These are phyloP conservation scores for Zhuliangozyma parablackwelliae DNA, from an alignment of 1,139 yeast species.

Conservation along the genomic window DNA sequence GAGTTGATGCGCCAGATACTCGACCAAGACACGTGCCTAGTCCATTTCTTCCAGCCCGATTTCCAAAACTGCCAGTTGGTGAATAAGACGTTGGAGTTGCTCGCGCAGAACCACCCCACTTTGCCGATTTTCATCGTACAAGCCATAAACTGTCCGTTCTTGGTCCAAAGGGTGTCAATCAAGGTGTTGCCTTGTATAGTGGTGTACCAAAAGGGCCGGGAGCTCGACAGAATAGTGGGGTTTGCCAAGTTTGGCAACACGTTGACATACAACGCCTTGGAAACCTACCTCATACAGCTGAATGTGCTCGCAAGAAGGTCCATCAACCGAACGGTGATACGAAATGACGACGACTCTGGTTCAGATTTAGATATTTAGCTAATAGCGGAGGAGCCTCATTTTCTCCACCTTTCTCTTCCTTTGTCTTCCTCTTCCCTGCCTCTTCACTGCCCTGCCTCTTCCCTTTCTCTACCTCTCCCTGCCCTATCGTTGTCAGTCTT, in stretches of 20 bases:
- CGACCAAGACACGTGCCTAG: conserved; percentile 47
- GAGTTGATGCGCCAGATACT: conserved; percentile 34
- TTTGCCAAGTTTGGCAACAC: conserved; percentile 52
- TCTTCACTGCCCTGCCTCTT: no score
- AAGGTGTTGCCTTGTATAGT: conserved; percentile 71
- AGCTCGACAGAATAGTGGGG: conserved; percentile 58
- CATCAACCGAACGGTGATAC: conserved; percentile 16
- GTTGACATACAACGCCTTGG: conserved; percentile 40
- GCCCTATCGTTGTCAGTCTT: no score
- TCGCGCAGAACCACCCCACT: conserved; percentile 54
- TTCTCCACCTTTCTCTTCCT: no score
- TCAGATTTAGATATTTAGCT: conserved; percentile 37
- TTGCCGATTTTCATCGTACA: conserved; percentile 54
- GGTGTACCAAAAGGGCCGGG: conserved; percentile 58
- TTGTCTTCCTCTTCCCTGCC: no score
- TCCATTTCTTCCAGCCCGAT: conserved; percentile 62
- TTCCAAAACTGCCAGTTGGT: conserved; percentile 59
- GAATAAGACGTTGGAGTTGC: conserved; percentile 41
- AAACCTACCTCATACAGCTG: conserved; percentile 30
- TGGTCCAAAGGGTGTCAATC: conserved; percentile 57
- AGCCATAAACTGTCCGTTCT: conserved; percentile 67
- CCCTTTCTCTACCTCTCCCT: no score
- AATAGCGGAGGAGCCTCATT: background rate
- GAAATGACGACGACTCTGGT: conserved; percentile 22
- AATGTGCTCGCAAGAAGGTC: conserved; percentile 25